Conservation (phyloP, 345 rosid species). For the Syzygium aqueum region DNA sequence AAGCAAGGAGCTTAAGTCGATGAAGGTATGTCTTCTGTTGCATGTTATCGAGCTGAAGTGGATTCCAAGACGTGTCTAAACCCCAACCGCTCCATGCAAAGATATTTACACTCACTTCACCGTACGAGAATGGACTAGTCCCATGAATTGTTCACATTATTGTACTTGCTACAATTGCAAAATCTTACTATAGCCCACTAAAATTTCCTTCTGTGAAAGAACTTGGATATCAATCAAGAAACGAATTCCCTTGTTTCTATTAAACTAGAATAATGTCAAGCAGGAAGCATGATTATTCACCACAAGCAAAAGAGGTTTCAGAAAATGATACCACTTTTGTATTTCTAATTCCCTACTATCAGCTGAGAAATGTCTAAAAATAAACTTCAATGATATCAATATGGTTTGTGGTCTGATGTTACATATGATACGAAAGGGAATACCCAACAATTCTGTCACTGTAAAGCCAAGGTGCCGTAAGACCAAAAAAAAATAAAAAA, state of each 20-base stretch:
- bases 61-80: background rate
- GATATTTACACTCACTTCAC: background rate
- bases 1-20: background rate
- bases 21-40: background rate
- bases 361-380: background rate
- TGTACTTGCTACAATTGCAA: background rate
- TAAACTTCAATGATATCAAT: background rate
- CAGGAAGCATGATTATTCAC: background rate
- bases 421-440: background rate
- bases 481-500: too few species aligned
- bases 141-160: background rate
- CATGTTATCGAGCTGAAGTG: background rate
- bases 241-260: background rate
- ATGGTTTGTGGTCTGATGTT: background rate
- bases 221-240: background rate
- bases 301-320: background rate
- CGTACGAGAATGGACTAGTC: background rate
- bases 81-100: background rate
- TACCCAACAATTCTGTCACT: background rate
- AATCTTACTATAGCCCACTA: background rate
- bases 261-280: background rate
- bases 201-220: background rate
- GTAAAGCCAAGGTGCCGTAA: background rate
- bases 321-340: background rate
- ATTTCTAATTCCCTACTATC: background rate